Conservation (phyloP, 2,329 filamentous ascomycete species). For the Ascochyta clinopodiicola region DNA sequence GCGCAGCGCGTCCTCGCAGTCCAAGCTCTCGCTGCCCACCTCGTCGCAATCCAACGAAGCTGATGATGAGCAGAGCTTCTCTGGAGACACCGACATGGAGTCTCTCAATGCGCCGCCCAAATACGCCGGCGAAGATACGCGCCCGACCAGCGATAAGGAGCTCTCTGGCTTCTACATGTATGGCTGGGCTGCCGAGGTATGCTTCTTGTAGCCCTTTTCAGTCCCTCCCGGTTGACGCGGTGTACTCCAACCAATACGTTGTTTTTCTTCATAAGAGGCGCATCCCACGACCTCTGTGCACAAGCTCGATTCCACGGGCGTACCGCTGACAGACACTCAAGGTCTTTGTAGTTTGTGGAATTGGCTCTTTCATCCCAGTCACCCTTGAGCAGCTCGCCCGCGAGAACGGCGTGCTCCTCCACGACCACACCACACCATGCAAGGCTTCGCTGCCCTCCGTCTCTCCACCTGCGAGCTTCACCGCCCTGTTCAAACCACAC, state of each 20-base stretch:
- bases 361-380: constrained; percentile 89
- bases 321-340: constrained; percentile 26
- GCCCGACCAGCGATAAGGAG: constrained; percentile 87
- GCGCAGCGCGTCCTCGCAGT: constrained; percentile 42
- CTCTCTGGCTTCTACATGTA: constrained; percentile 95
- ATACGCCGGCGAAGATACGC: constrained; percentile 84
- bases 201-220: neutral
- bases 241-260: neutral
- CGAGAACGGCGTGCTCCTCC: constrained; percentile 86
- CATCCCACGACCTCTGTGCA: neutral
- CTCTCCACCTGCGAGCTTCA: constrained; percentile 30
- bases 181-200: constrained; percentile 84
- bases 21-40: constrained; percentile 43
- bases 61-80: constrained; percentile 52
- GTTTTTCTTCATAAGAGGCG: neutral
- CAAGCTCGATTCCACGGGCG: neutral
- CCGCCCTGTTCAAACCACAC: constrained; percentile 29
- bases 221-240: neutral
- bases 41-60: constrained; percentile 51
- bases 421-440: constrained; percentile 78
- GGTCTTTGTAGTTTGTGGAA: constrained; percentile 91
- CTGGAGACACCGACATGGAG: constrained; percentile 42
- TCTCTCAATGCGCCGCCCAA: constrained; percentile 52
- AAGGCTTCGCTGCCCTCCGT: constrained; percentile 65
- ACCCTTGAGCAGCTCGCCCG: constrained; percentile 91